phyloP scores from a whole-genome alignment of 495 filamentous ascomycete genomes.

The Trichoderma parareesei region DNA sequence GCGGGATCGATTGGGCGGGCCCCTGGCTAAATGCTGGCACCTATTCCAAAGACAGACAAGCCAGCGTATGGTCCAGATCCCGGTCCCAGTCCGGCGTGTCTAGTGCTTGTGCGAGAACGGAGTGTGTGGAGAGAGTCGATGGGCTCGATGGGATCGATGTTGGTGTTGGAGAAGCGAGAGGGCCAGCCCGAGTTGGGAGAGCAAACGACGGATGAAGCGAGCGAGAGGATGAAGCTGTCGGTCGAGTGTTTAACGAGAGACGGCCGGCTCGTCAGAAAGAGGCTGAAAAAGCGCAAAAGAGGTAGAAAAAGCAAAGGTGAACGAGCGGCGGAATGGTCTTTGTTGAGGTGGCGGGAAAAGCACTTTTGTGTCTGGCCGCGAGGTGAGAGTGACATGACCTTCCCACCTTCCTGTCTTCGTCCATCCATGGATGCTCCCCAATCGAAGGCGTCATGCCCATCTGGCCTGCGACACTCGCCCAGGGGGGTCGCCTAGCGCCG shows the following conservation, averaged over 20 bases:
- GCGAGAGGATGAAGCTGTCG: no score
- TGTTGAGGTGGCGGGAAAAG: slow-evolving; percentile 4
- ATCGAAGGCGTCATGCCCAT: background rate
- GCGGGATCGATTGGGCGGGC: background rate
- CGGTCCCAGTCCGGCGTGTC: no score
- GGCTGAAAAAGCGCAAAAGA: no score
- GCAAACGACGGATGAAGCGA: no score
- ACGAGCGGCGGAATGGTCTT: background rate
- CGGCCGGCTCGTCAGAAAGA: no score
- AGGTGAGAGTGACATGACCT: background rate
- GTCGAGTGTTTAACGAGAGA: no score
- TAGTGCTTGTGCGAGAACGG: no score
- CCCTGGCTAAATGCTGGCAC: background rate
- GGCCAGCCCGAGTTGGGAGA: no score
- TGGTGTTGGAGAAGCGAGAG: no score
- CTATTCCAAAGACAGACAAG: background rate
- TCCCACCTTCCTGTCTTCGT: no score
- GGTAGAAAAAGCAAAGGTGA: background rate
- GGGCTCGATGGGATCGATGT: no score
- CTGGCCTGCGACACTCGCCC: background rate
- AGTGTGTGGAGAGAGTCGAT: no score
- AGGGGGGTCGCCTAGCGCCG: slow-evolving; percentile 1
- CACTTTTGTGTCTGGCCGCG: background rate
- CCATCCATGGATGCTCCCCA: background rate
- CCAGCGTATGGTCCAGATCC: background rate